Conservation (phyloP, 2,329 filamentous ascomycete genomes). For the Magnaporthiopsis incrustans region DNA sequence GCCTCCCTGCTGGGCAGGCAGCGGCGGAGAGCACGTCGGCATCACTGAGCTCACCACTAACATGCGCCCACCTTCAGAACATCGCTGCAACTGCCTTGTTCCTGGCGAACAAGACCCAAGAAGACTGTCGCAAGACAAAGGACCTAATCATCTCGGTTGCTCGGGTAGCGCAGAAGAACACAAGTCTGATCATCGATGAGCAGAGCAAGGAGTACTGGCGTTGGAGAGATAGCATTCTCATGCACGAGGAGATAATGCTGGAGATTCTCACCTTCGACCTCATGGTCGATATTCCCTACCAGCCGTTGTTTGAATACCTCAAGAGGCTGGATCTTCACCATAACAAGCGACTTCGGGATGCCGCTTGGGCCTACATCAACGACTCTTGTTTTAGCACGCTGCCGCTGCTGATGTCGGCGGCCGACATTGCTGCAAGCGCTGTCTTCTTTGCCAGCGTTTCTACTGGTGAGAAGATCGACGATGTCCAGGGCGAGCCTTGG, state of each 20-base stretch:
- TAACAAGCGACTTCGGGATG: slow-evolving; percentile 15
- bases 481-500: slow-evolving; percentile 72
- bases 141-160: slow-evolving; percentile 91
- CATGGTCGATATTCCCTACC: slow-evolving; percentile 82
- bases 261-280: slow-evolving; percentile 92
- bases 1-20: too few species aligned
- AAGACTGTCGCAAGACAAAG: slow-evolving; percentile 92
- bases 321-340: slow-evolving; percentile 13
- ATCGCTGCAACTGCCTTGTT: slow-evolving; percentile 89
- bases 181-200: slow-evolving; percentile 84
- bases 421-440: slow-evolving; percentile 75
- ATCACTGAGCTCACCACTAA: background rate
- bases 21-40: too few species aligned
- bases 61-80: slow-evolving; percentile 38
- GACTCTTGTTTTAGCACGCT: slow-evolving; percentile 80
- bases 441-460: slow-evolving; percentile 81
- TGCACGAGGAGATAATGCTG: slow-evolving; percentile 86
- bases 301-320: slow-evolving; percentile 73
- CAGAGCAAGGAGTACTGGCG: slow-evolving; percentile 98
- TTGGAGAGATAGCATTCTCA: slow-evolving; percentile 90
- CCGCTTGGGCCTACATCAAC: slow-evolving; percentile 79
- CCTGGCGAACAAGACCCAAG: slow-evolving; percentile 92
- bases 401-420: slow-evolving; percentile 70
- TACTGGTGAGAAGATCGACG: slow-evolving; percentile 66
- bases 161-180: slow-evolving; percentile 89